These are phyloP conservation scores for Cladophialophora carrionii DNA, from an alignment of 2,329 filamentous ascomycete genomes.

Conservation along the genomic window DNA sequence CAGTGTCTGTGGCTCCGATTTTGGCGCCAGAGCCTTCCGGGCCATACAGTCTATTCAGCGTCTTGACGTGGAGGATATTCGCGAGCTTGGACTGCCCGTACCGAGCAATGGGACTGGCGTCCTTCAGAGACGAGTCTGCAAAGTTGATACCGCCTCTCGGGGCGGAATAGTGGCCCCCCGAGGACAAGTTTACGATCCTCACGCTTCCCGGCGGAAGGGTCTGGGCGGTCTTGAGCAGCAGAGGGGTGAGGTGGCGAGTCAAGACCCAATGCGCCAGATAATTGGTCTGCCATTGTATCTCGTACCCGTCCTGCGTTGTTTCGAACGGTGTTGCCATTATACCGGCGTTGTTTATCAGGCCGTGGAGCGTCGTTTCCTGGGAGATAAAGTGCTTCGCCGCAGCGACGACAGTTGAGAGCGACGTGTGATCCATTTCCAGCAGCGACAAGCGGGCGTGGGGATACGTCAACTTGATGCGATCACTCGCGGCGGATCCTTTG, in stretches of 20 bases:
- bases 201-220: slow-evolving; percentile 45
- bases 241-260: slow-evolving; percentile 30
- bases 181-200: slow-evolving; percentile 50
- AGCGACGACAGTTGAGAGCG: slow-evolving; percentile 50
- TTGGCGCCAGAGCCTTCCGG: neutral
- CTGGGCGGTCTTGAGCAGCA: slow-evolving; percentile 29
- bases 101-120: slow-evolving; percentile 42
- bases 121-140: slow-evolving; percentile 39
- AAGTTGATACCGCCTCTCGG: slow-evolving; percentile 44
- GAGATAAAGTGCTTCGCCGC: slow-evolving; percentile 43
- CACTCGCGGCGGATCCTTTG: slow-evolving; percentile 42
- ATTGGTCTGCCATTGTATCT: slow-evolving; percentile 43
- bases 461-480: slow-evolving; percentile 42
- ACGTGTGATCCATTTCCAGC: slow-evolving; percentile 42
- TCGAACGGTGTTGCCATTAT: slow-evolving; percentile 39
- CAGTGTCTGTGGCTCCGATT: too few species aligned
- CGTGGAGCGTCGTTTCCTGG: slow-evolving; percentile 41
- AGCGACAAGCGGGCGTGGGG: slow-evolving; percentile 41
- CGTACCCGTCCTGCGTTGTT: slow-evolving; percentile 41
- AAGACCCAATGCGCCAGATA: slow-evolving; percentile 40
- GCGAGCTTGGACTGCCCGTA: slow-evolving; percentile 58
- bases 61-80: slow-evolving; percentile 52
- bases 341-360: slow-evolving; percentile 42
- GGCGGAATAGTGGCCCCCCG: slow-evolving; percentile 37
- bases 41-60: slow-evolving; percentile 48